phyloP scores from a whole-genome alignment of 345 rosid genomes.

The Ceriops tagal region DNA sequence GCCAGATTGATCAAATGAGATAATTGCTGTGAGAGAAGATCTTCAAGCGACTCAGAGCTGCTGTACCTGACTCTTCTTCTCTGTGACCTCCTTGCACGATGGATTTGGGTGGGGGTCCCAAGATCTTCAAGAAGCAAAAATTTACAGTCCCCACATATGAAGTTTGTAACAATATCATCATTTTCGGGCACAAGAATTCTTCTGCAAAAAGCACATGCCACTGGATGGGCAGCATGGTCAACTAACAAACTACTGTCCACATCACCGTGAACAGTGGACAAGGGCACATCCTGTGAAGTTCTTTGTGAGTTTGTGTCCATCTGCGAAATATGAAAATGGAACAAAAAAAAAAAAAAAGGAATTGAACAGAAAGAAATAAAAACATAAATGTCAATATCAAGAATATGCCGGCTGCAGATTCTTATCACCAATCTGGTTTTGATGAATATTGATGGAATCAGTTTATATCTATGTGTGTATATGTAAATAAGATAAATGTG shows the following conservation, averaged over 20 bases:
- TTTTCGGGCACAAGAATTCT: conserved; percentile 43
- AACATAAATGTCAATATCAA: neutral
- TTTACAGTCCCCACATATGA: conserved; percentile 75
- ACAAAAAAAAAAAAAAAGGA: conserved; percentile 16
- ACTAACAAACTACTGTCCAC: conserved; percentile 21
- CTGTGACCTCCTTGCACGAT: conserved; percentile 33
- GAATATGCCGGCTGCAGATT: neutral
- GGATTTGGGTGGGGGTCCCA: conserved; percentile 44
- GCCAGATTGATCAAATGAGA: conserved; percentile 48
- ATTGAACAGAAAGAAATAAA: neutral
- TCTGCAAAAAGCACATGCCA: conserved; percentile 57
- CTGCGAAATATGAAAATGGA: conserved; percentile 17
- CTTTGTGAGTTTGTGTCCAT: conserved; percentile 40
- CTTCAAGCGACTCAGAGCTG: conserved; percentile 64
- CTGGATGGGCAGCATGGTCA: conserved; percentile 31
- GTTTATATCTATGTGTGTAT: no score
- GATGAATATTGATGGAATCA: neutral
- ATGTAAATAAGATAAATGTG: no score
- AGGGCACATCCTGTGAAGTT: conserved; percentile 11
- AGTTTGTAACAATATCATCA: conserved; percentile 43
- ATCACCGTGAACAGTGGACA: conserved; percentile 10
- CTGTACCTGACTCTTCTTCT: conserved; percentile 51
- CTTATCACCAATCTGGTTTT: neutral
- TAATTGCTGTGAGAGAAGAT: conserved; percentile 52
- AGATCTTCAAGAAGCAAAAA: conserved; percentile 68